A percentile compares a stretch with the other conserved stretches of the same genome.
phyloP scores from a whole-genome alignment of 352 stramenopile genomes.

The Globisporangium abappressorium region DNA sequence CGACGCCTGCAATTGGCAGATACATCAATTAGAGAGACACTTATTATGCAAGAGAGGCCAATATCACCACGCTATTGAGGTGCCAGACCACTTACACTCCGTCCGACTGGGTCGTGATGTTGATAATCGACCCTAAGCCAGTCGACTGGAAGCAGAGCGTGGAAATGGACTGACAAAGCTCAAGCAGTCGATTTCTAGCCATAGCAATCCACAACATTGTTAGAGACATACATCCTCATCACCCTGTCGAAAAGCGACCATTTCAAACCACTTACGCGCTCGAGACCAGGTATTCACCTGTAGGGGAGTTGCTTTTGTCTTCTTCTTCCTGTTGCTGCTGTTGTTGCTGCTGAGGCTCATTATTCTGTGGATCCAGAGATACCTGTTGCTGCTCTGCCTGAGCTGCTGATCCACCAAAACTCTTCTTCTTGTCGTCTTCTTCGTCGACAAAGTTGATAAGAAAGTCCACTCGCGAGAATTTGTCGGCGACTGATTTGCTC shows the following conservation, averaged over 20 bases:
- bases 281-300: conserved; percentile 1
- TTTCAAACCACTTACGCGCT: conserved; percentile 13
- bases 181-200: conserved; percentile 25
- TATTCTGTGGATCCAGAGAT: not conserved
- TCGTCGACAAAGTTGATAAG: conserved; percentile 60
- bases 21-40: not conserved
- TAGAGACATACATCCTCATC: not conserved
- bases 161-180: conserved; percentile 29
- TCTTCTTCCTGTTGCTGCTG: not conserved
- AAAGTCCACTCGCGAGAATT: conserved; percentile 64
- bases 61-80: not conserved
- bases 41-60: not conserved
- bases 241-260: not conserved
- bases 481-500: conserved; percentile 46
- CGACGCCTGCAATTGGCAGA: not conserved
- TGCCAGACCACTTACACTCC: conserved; percentile 14
- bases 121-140: conserved; percentile 24
- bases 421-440: conserved; percentile 17
- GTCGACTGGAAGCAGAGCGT: conserved; percentile 23
- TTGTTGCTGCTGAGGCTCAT: not conserved
- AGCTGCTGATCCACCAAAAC: not conserved
- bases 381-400: conserved; percentile 1
- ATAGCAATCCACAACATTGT: conserved; percentile 6
- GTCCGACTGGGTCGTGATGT: conserved; percentile 25
- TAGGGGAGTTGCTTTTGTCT: conserved; percentile 7